Evolutionary conservation across 371 early-diverging fungal genomes (phyloP).

Genomic region (Chytridium lagenaria): DNA sequence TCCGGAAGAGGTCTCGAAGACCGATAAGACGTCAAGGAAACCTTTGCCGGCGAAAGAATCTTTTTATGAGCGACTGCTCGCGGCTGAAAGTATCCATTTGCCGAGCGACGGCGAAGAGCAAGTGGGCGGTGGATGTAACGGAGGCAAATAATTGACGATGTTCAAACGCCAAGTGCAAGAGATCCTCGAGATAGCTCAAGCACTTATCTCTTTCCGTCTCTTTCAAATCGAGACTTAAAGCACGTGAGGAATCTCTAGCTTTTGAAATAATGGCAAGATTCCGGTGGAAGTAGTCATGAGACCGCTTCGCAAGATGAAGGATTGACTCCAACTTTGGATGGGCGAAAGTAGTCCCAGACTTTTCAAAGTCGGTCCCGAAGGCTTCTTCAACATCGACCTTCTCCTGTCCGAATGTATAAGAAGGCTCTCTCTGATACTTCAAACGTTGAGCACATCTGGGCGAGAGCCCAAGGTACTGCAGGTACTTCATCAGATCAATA

Average conservation of each 20-base stretch:
- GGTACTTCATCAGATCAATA: slow-evolving; percentile 82
- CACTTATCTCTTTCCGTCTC: slow-evolving; percentile 73
- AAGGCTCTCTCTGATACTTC: slow-evolving; percentile 31
- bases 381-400: slow-evolving; percentile 19
- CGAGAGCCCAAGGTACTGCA: slow-evolving; percentile 82
- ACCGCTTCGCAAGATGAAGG: slow-evolving; percentile 58
- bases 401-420: slow-evolving; percentile 32
- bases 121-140: not conserved
- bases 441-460: slow-evolving; percentile 51
- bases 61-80: not conserved
- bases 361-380: not conserved
- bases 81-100: slow-evolving; percentile 16
- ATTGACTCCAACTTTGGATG: not conserved
- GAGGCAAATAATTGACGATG: slow-evolving; percentile 54
- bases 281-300: slow-evolving; percentile 76
- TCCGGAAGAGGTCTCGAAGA: not conserved
- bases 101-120: slow-evolving; percentile 9
- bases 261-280: slow-evolving; percentile 72
- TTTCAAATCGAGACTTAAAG: slow-evolving; percentile 72
- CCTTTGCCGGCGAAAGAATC: not conserved
- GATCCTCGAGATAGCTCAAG: slow-evolving; percentile 73
- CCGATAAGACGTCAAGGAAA: not conserved
- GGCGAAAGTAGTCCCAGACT: not conserved
- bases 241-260: slow-evolving; percentile 63
- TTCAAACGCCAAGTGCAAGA: slow-evolving; percentile 67